Base-by-base conservation (phyloP, 2,329 filamentous ascomycete species). In the Neonectria punicea region DNA sequence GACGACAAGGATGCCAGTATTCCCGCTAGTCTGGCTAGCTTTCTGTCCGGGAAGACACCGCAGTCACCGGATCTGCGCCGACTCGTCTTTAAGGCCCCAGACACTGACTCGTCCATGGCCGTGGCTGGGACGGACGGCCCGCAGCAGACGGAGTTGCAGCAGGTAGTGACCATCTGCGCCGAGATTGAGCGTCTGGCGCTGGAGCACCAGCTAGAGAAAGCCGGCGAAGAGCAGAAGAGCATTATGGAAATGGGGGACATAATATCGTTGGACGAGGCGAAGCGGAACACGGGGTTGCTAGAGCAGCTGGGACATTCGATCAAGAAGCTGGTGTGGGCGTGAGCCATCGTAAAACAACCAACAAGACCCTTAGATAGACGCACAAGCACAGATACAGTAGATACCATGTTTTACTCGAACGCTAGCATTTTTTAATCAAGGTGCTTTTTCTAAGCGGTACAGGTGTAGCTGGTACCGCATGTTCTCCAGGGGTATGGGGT, bases 391-490 rank as follows among this genome's bases (percentile, higher is more conserved):
- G 60, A 34, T 61, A 58, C 50, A 44, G 63, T 67, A 72, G 60
- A 70, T 72, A 73, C 56, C 66, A 64, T 50, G 36, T 43, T 44
- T 58, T 61, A 61, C 51, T 63, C 57, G 41, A 55, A 56, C 18
- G 25, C 32, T 28, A 58, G 44, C 44, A 55, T 57, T 51, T 32
- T 53, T 58, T 65, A 53, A 69, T 69, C 65, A 71, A 55, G 53
- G 53, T 16, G 56, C 41, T 58, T 70, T 77, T 66, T 70, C 67
- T 54, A 79, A 65, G 47, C 82, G 81, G 70, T 97, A 98, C 16
- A 98, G 76, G 81, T 98, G 94, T 72, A 97, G 84, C 79, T 98
- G 95, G 79, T 95, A 97, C 51, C 94, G 89, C 94, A 98, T 97
- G 76, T 98, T 93, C 81, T 98, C 95, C 75, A 98, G 80, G 56